Evolutionary conservation across 345 rosid genomes (phyloP).

Genomic region (Eucalyptus camaldulensis): DNA sequence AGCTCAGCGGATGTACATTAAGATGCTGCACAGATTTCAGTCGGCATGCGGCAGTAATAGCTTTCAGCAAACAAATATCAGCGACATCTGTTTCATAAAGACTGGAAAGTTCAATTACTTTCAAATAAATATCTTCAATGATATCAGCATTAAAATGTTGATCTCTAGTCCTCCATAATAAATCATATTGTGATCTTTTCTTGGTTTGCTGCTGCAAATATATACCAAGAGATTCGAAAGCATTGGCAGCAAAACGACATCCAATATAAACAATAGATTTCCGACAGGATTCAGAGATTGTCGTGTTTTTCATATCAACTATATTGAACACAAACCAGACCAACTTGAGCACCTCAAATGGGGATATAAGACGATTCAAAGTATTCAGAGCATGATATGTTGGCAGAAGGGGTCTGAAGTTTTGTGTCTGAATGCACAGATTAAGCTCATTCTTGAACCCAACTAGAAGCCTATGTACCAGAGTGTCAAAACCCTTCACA

Average conservation of each 20-base stretch:
- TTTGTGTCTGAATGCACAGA: slow-evolving; percentile 29
- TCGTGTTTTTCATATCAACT: slow-evolving; percentile 10
- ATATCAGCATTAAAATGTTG: slow-evolving; percentile 26
- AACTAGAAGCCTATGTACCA: slow-evolving; percentile 27
- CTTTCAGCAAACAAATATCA: slow-evolving; percentile 59
- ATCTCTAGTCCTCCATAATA: slow-evolving; percentile 42
- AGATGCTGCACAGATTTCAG: slow-evolving; percentile 14
- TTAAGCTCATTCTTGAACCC: slow-evolving; percentile 32
- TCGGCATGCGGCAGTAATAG: slow-evolving; percentile 24
- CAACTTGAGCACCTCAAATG: slow-evolving; percentile 56
- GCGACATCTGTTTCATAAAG: slow-evolving; percentile 30
- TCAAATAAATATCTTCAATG: slow-evolving; percentile 51
- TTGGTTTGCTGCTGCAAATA: slow-evolving; percentile 39
- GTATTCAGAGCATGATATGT: slow-evolving; percentile 39
- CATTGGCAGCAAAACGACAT: slow-evolving; percentile 49
- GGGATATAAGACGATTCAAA: slow-evolving; percentile 47
- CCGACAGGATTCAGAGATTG: slow-evolving; percentile 6
- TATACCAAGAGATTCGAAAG: slow-evolving; percentile 42
- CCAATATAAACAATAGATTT: slow-evolving; percentile 31
- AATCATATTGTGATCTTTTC: slow-evolving; percentile 24
- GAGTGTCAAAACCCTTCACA: slow-evolving; percentile 26
- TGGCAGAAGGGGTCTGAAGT: slow-evolving; percentile 33
- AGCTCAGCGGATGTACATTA: slow-evolving; percentile 45
- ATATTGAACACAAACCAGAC: slow-evolving; percentile 45
- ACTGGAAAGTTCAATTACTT: slow-evolving; percentile 41